Conservation (phyloP, 2,329 filamentous ascomycete genomes). For the Fusarium keratoplasticum region DNA sequence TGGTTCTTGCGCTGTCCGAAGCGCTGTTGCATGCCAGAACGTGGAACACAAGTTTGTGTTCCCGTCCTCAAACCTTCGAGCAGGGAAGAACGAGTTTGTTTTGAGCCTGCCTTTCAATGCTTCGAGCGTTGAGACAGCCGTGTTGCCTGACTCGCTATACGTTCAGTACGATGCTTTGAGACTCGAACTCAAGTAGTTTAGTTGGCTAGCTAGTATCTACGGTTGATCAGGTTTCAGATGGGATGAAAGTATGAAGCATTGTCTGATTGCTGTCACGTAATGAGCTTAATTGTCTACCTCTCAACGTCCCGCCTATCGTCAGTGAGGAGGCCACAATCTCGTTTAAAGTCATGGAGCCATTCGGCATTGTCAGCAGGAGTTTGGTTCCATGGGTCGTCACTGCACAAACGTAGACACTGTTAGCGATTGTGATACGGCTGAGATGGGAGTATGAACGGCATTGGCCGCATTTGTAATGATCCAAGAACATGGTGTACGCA, state of each 20-base stretch:
- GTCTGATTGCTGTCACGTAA: background rate
- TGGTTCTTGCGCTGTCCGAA: slow-evolving; percentile 68
- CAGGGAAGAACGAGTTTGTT: slow-evolving; percentile 64
- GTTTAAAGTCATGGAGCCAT: background rate
- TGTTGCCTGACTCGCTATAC: slow-evolving; percentile 66
- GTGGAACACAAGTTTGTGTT: slow-evolving; percentile 69
- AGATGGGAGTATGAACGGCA: background rate
- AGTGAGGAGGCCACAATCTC: background rate
- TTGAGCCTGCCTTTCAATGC: slow-evolving; percentile 69
- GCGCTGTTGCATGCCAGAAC: slow-evolving; percentile 70
- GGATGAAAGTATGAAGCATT: background rate
- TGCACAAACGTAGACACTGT: background rate
- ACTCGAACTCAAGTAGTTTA: slow-evolving; percentile 58
- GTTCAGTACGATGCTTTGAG: slow-evolving; percentile 74
- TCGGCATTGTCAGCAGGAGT: background rate
- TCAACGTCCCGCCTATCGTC: background rate
- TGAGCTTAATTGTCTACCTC: background rate
- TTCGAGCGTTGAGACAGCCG: slow-evolving; percentile 67
- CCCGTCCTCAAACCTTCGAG: slow-evolving; percentile 55
- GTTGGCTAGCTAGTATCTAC: background rate
- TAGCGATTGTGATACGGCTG: background rate
- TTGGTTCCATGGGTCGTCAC: background rate
- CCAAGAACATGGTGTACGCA: background rate
- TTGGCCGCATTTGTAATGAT: background rate
- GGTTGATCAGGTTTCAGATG: background rate